Conservation (phyloP, 2,329 filamentous ascomycete genomes). For the Juglanconis oblonga region DNA sequence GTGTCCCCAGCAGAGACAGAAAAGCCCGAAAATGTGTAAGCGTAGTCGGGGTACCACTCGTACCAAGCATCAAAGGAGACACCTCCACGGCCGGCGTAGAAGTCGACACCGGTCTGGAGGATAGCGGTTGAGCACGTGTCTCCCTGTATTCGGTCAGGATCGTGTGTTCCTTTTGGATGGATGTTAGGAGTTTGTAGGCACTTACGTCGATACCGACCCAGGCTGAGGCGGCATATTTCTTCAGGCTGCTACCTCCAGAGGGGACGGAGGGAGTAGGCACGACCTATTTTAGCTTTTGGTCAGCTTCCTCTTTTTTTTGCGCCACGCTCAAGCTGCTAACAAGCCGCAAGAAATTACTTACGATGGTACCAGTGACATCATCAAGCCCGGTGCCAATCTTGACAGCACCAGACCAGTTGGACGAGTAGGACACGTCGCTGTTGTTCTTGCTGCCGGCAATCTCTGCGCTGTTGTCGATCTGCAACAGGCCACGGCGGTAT, state of each 20-base stretch:
- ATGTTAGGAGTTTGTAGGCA: slow-evolving; percentile 38
- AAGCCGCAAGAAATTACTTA: neutral
- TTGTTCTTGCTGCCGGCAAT: slow-evolving; percentile 30
- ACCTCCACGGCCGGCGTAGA: slow-evolving; percentile 40
- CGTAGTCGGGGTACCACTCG: slow-evolving; percentile 57
- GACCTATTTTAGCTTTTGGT: neutral
- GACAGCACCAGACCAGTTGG: slow-evolving; percentile 60
- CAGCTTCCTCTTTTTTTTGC: neutral
- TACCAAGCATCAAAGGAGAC: slow-evolving; percentile 51
- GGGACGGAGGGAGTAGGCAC: slow-evolving; percentile 42
- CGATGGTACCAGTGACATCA: slow-evolving; percentile 50
- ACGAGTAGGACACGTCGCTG: slow-evolving; percentile 45
- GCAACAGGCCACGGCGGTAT: slow-evolving; percentile 28
- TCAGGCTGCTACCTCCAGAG: slow-evolving; percentile 30
- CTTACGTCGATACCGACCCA: slow-evolving; percentile 57
- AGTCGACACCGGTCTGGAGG: slow-evolving; percentile 56
- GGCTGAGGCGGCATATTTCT: slow-evolving; percentile 45
- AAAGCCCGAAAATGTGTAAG: slow-evolving; percentile 24
- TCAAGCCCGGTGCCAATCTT: slow-evolving; percentile 50
- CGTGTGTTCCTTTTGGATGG: slow-evolving; percentile 17
- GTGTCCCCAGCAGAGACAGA: slow-evolving; percentile 13
- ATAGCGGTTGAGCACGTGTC: slow-evolving; percentile 42
- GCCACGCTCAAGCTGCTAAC: neutral
- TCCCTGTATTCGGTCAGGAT: neutral
- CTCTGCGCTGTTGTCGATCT: slow-evolving; percentile 25